phyloP scores from a whole-genome alignment of 2,329 filamentous ascomycete species.

The Aspergillus sojae region DNA sequence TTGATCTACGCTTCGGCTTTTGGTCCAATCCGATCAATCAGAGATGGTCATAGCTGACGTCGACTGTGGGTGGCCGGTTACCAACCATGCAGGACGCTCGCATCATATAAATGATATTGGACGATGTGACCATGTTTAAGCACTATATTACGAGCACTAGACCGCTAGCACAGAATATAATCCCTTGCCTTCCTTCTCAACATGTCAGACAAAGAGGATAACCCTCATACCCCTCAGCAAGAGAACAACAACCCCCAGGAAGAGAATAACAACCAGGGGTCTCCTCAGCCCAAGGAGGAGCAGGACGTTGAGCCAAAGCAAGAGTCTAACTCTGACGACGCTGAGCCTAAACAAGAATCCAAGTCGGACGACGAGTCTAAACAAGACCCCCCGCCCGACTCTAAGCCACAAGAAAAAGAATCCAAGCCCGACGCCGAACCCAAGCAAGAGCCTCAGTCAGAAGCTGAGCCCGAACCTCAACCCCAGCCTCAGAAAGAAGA shows the following conservation, averaged over 20 bases:
- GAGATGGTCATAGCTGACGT: conserved; percentile 11
- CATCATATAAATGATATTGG: conserved; percentile 10
- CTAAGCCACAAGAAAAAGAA: conserved; percentile 40
- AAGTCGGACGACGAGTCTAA: conserved; percentile 30
- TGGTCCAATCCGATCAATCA: conserved; percentile 5
- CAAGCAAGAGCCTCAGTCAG: conserved; percentile 36
- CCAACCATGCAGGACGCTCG: conserved; percentile 3
- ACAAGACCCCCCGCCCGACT: conserved; percentile 30
- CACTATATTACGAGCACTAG: conserved; percentile 8
- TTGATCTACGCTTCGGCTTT: neutral
- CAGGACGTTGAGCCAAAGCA: conserved; percentile 15
- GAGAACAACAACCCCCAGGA: conserved; percentile 18
- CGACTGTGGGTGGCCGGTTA: conserved; percentile 1
- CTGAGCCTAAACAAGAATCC: conserved; percentile 19
- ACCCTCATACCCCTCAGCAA: conserved; percentile 24
- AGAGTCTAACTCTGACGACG: conserved; percentile 3
- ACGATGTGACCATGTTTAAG: conserved; percentile 25
- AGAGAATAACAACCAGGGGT: neutral
- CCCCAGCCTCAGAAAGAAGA: conserved; percentile 43
- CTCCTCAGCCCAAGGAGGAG: conserved; percentile 37
- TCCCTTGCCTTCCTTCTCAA: conserved; percentile 26
- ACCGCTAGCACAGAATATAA: conserved; percentile 4
- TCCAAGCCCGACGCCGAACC: conserved; percentile 24
- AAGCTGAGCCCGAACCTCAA: conserved; percentile 43
- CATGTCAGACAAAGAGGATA: conserved; percentile 33